These are phyloP conservation scores for Dryadomyces quercus-mongolicae DNA, from an alignment of 2,329 filamentous ascomycete genomes.

Conservation along the genomic window DNA sequence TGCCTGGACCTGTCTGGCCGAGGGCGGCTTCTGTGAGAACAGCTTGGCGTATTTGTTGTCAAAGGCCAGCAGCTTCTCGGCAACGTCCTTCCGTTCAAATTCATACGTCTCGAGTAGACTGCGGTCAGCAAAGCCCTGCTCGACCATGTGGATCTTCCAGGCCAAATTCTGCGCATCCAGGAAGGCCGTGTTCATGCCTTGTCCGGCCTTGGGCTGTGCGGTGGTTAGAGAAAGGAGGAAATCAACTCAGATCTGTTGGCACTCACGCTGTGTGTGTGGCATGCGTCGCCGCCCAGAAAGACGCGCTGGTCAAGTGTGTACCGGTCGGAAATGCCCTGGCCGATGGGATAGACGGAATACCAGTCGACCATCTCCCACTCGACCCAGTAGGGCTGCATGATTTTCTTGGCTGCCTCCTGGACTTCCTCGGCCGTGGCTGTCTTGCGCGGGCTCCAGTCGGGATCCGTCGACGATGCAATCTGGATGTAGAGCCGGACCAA, in stretches of 20 bases:
- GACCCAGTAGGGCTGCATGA: conserved; percentile 54
- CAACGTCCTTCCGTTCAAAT: conserved; percentile 70
- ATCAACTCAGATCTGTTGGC: background rate
- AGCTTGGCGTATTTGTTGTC: conserved; percentile 83
- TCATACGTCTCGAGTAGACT: conserved; percentile 76
- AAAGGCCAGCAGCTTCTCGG: conserved; percentile 73
- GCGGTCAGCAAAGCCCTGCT: conserved; percentile 66
- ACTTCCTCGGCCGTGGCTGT: conserved; percentile 53
- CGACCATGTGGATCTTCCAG: conserved; percentile 92
- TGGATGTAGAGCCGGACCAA: conserved; percentile 63
- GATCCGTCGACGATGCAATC: conserved; percentile 46
- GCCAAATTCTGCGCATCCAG: conserved; percentile 78
- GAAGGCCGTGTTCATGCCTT: conserved; percentile 73
- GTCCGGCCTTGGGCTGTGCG: conserved; percentile 53
- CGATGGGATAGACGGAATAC: conserved; percentile 69
- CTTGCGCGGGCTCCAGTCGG: conserved; percentile 49
- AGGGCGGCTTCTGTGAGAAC: conserved; percentile 69
- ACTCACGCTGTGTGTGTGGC: conserved; percentile 62
- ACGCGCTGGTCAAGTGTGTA: conserved; percentile 58
- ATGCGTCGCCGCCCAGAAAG: conserved; percentile 67
- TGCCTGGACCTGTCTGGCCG: conserved; percentile 58
- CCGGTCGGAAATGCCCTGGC: conserved; percentile 57
- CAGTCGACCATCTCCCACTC: conserved; percentile 57
- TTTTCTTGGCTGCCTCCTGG: conserved; percentile 51
- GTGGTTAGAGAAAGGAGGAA: background rate